Evolutionary conservation across 768 basidiomycete species (phyloP).

Genomic region (Lentinula detonsa): DNA sequence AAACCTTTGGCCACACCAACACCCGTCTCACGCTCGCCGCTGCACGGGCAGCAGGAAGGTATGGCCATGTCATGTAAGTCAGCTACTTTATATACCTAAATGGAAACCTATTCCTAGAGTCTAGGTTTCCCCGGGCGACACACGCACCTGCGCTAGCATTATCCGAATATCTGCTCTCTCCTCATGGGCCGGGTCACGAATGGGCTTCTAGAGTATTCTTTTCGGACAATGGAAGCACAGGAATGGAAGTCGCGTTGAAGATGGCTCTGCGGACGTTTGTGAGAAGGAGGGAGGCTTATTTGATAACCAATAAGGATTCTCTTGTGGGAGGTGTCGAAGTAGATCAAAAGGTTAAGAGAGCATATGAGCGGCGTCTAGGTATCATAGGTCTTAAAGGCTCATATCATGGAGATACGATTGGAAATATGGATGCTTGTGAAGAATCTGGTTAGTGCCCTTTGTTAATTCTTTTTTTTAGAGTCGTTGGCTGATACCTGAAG

Average conservation of each 20-base stretch:
- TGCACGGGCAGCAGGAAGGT: constrained; percentile 84
- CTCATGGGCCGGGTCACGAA: constrained; percentile 72
- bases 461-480: not conserved
- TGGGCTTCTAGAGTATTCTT: constrained; percentile 94
- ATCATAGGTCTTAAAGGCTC: constrained; percentile 86
- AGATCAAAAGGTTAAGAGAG: constrained; percentile 5
- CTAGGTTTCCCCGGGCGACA: constrained; percentile 73
- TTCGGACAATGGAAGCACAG: constrained; percentile 93
- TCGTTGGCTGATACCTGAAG: not conserved
- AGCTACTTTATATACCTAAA: not conserved
- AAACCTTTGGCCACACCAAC: constrained; percentile 80
- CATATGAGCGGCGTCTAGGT: constrained; percentile 50
- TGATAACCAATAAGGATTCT: not conserved
- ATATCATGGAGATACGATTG: constrained; percentile 98
- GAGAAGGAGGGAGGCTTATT: constrained; percentile 23
- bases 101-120: not conserved
- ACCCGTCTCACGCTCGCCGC: constrained; percentile 79
- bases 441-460: constrained; percentile 34
- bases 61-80: constrained; percentile 81
- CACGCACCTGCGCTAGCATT: constrained; percentile 83
- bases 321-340: constrained; percentile 10
- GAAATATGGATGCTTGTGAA: constrained; percentile 92
- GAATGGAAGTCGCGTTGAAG: constrained; percentile 95
- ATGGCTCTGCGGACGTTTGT: constrained; percentile 83
- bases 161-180: constrained; percentile 65